A percentile compares a stretch with the other conserved stretches of the same genome.
phyloP scores from a whole-genome alignment of 352 stramenopile genomes.

The Peronospora destructor region DNA sequence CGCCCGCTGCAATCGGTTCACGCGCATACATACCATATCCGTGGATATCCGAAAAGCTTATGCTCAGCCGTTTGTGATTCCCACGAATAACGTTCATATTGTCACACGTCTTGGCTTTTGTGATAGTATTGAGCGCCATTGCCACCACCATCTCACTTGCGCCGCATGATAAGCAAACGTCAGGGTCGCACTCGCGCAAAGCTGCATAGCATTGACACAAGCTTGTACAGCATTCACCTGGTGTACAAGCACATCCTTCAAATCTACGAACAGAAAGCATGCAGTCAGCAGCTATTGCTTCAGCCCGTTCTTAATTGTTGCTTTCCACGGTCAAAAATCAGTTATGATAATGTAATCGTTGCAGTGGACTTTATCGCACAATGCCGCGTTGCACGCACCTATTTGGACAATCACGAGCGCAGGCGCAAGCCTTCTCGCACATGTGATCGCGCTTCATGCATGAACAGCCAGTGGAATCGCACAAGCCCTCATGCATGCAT shows the following conservation, averaged over 20 bases:
- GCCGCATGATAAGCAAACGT: constrained; percentile 42
- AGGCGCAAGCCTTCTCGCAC: constrained; percentile 42
- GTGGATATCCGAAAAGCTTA: constrained; percentile 45
- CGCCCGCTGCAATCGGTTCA: constrained; percentile 31
- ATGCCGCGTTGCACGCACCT: constrained; percentile 19
- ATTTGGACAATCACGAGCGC: constrained; percentile 37
- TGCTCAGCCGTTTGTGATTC: constrained; percentile 31
- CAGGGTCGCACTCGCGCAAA: constrained; percentile 51
- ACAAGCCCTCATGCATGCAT: constrained; percentile 64
- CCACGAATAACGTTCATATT: constrained; percentile 23
- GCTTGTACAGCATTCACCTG: constrained; percentile 41
- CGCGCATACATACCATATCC: constrained; percentile 47
- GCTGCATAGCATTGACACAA: constrained; percentile 44
- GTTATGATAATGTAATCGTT: background rate
- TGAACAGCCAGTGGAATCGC: constrained; percentile 45
- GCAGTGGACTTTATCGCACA: background rate
- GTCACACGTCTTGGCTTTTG: constrained; percentile 1
- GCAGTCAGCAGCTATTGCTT: background rate
- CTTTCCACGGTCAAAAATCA: background rate
- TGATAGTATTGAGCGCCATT: background rate
- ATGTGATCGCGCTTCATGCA: constrained; percentile 51
- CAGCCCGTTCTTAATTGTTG: background rate
- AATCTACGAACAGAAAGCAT: constrained; percentile 23
- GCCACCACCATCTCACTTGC: constrained; percentile 36
- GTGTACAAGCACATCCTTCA: constrained; percentile 40